A percentile compares a stretch with the other conserved stretches of the same genome.
These are phyloP conservation scores for Chlorella vulgaris DNA, from an alignment of 139 green algal genomes.

Conservation along the genomic window DNA sequence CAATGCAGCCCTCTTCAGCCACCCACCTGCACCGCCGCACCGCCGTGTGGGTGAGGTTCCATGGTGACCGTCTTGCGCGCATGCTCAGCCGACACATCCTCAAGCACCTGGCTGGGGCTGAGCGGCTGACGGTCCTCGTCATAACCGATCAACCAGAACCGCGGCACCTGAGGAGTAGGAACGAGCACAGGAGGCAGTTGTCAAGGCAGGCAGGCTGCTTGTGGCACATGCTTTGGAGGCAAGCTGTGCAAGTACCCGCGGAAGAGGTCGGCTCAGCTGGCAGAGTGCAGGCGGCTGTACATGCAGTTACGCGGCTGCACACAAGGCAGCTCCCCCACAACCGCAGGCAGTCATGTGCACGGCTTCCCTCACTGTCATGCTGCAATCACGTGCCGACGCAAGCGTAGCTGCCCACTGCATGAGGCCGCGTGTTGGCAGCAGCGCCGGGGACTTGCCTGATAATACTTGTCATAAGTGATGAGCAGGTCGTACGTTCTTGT, in stretches of 20 bases:
- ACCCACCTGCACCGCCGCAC: conserved; percentile 37
- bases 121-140: conserved; percentile 74
- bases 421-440: no score
- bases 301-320: no score
- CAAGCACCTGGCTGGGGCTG: conserved; percentile 65
- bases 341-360: no score
- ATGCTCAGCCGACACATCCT: conserved; percentile 87
- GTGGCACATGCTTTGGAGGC: no score
- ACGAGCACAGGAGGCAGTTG: background rate
- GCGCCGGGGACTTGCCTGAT: conserved; percentile 77
- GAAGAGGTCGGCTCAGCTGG: no score
- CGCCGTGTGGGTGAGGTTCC: conserved; percentile 83
- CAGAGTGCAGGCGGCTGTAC: no score
- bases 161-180: conserved; percentile 64
- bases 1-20: no score
- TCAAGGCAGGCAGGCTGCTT: background rate
- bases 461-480: conserved; percentile 95
- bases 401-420: no score
- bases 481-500: conserved; percentile 91
- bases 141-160: conserved; percentile 90
- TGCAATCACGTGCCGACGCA: no score
- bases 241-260: no score
- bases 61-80: conserved; percentile 90
- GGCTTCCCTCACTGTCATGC: no score
- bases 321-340: no score